Percentiles rank a stretch among this genome's conserved stretches.
phyloP scores from a whole-genome alignment of 176 grass and related monocot genomes.

The Raddia distichophylla region DNA sequence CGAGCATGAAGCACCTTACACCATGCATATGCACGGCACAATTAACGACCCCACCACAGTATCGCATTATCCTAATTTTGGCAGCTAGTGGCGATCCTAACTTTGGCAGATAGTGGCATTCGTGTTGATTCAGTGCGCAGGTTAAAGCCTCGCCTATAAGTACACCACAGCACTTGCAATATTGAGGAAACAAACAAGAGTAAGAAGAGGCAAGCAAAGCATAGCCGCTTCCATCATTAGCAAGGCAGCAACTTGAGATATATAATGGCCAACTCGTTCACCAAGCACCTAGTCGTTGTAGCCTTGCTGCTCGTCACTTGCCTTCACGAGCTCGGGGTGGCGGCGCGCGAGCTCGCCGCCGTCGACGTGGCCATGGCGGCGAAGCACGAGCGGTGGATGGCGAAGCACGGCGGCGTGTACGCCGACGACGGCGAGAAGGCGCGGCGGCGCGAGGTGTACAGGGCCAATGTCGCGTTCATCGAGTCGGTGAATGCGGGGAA shows the following conservation, averaged over 20 bases:
- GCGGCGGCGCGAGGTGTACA: conserved; percentile 16
- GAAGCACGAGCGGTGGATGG: conserved; percentile 47
- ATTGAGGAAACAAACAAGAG: neutral
- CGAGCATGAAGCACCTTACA: too few relatives aligned
- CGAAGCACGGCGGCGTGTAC: neutral
- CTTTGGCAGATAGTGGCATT: too few relatives aligned
- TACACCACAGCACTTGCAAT: neutral
- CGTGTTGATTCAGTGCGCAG: too few relatives aligned
- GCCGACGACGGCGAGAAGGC: conserved; percentile 12
- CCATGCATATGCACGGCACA: too few relatives aligned
- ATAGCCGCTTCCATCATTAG: neutral
- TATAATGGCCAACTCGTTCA: neutral
- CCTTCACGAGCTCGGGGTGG: neutral
- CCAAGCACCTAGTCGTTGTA: neutral
- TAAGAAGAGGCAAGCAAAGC: neutral
- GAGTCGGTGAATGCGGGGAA: conserved; percentile 11
- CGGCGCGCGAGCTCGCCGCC: neutral
- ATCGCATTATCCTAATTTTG: too few relatives aligned
- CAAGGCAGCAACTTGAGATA: neutral
- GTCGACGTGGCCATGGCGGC: neutral
- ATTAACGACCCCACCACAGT: too few relatives aligned
- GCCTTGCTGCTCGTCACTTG: neutral
- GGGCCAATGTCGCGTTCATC: conserved; percentile 34
- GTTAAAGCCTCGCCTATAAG: too few relatives aligned
- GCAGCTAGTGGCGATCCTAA: too few relatives aligned